Evolutionary conservation across 2,329 filamentous ascomycete species (phyloP).

Genomic region (Venturia asperata): DNA sequence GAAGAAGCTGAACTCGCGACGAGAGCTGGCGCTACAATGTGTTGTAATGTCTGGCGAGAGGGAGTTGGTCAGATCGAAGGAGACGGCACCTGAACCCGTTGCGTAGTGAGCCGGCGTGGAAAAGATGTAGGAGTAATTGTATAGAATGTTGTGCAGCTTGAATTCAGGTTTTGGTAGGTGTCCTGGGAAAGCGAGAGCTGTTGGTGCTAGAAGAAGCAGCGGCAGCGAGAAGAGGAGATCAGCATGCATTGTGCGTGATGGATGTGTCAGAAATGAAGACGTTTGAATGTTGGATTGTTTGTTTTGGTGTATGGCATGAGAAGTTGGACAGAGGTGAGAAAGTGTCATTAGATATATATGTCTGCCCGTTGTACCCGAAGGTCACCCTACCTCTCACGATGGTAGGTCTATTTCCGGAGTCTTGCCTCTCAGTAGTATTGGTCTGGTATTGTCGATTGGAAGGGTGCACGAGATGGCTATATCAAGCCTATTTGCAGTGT

Average conservation of each 20-base stretch:
- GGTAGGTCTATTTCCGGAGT: not conserved
- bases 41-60: slow-evolving; percentile 7
- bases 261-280: not conserved
- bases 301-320: not conserved
- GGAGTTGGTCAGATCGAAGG: slow-evolving; percentile 20
- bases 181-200: not conserved
- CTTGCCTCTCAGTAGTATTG: not conserved
- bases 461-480: not conserved
- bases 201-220: not conserved
- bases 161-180: not conserved
- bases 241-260: not conserved
- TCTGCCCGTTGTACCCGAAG: not conserved
- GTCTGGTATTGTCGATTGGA: not conserved
- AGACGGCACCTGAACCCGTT: slow-evolving; percentile 19
- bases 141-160: slow-evolving; percentile 20
- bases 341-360: not conserved
- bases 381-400: not conserved
- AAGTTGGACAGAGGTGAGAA: not conserved
- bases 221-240: not conserved
- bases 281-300: not conserved
- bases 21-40: slow-evolving; percentile 12
- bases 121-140: slow-evolving; percentile 20
- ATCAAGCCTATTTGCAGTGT: no score
- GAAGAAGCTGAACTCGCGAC: not conserved
- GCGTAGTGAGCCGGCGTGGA: slow-evolving; percentile 22